Evolutionary conservation across 257 asterid genomes (phyloP), one percentile per base, ranked within the genome.

Genomic region (Nicotiana undulata): DNA sequence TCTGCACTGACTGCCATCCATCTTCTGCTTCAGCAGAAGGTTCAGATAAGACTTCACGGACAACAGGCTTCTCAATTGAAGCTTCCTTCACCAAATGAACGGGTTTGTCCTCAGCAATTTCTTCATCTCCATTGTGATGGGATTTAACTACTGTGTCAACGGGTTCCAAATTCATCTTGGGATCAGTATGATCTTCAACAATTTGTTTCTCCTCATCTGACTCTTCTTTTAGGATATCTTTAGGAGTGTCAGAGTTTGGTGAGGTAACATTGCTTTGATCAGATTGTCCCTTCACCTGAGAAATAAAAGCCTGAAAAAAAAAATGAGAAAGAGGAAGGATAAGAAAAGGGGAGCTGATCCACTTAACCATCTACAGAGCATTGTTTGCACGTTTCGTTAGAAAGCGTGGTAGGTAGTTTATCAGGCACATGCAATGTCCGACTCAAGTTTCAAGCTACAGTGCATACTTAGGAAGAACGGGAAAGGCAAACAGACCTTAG

Each of bases 1-100:
- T 90, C 76, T 92, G 97, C 82, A 95, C 99, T 20, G 99, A 90
- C 85, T 93, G 99, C 99, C 99, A 95, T 58, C 97, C 98, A 9
- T 95, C 97, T 86, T 95, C 99, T 74, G 88, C 98, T 87, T 92
- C 98, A 81, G 89, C 90, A 81, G 85, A 92, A 81, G 86, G 78
- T 82, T 93, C 96, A 67, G 85, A 85, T 80, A 88, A 81, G 81
- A 82, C 83, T 49, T 90, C 88, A 84, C 81, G 85, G 80, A 89
- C 64, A 79, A 63, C 82, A 52, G 86, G 76, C 60, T 79, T 84
- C 83, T 64, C 81, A 44, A 76, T 75, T 66, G 74, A 84, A 85
- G 80, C 76, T 84, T 90, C 91, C 81, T 78, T 84, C 66, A 63
- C 65, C 68, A 90, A 83, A 70, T 86, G 91, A 83, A 77, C 68